phyloP scores from a whole-genome alignment of 768 basidiomycete genomes.

The Trametes cubensis region DNA sequence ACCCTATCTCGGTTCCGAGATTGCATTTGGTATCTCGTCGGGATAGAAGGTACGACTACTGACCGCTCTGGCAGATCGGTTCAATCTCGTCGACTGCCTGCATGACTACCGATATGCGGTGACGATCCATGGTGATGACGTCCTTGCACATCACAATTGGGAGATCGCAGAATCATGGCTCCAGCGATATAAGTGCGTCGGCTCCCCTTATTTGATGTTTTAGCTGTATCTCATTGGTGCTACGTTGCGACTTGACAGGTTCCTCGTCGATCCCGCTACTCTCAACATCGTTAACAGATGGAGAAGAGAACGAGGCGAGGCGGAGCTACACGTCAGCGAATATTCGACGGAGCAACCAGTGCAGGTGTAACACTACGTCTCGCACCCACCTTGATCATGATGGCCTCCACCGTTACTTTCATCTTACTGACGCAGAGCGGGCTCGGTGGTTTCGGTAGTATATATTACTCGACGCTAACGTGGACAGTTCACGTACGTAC shows the following conservation, averaged over 20 bases:
- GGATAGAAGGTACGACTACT: no score
- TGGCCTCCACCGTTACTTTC: neutral
- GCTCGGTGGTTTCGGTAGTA: neutral
- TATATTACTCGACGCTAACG: neutral
- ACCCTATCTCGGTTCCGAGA: slow-evolving; percentile 2
- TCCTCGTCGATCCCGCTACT: slow-evolving; percentile 74
- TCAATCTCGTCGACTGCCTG: slow-evolving; percentile 79
- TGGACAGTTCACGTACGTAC: neutral
- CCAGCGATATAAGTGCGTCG: slow-evolving; percentile 69
- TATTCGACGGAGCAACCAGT: slow-evolving; percentile 21
- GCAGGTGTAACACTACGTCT: slow-evolving; percentile 5
- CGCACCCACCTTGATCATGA: no score
- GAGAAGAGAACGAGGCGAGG: slow-evolving; percentile 81
- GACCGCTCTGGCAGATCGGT: slow-evolving; percentile 55
- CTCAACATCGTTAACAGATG: slow-evolving; percentile 81
- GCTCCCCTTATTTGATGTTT: neutral
- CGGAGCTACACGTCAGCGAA: slow-evolving; percentile 42
- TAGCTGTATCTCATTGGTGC: neutral
- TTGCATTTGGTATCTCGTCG: neutral
- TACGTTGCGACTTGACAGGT: slow-evolving; percentile 46
- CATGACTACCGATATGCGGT: slow-evolving; percentile 70
- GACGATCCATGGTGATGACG: slow-evolving; percentile 87
- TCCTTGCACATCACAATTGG: slow-evolving; percentile 88
- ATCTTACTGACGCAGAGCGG: neutral
- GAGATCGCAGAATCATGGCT: slow-evolving; percentile 86